Evolutionary conservation across 1,284 basidiomycete species (phyloP).

Genomic region (Trametes polyzona): DNA sequence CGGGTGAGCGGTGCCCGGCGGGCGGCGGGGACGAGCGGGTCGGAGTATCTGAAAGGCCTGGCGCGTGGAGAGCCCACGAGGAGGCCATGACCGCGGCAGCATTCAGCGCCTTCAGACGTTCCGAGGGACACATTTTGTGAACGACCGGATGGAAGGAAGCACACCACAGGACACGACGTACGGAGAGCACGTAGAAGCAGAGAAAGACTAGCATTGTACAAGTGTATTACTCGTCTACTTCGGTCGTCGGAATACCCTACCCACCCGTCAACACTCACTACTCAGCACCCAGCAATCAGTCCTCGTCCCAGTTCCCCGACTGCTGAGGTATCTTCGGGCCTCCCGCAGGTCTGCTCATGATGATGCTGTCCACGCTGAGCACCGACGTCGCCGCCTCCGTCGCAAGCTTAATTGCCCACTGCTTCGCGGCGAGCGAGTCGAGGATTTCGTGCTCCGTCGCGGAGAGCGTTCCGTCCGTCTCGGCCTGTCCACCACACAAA

Average conservation of each 20-base stretch:
- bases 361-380: slow-evolving; percentile 96
- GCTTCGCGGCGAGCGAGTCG: slow-evolving; percentile 87
- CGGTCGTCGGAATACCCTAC: slow-evolving; percentile 19
- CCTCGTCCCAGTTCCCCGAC: slow-evolving; percentile 82
- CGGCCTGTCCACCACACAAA: slow-evolving; percentile 57
- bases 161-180: neutral
- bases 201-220: slow-evolving; percentile 27
- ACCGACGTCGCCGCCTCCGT: slow-evolving; percentile 96
- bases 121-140: no score
- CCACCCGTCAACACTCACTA: neutral
- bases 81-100: neutral
- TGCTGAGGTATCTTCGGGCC: slow-evolving; percentile 86
- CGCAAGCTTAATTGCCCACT: slow-evolving; percentile 87
- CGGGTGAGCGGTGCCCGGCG: neutral
- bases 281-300: slow-evolving; percentile 18
- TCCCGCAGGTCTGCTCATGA: slow-evolving; percentile 94
- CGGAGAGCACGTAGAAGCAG: neutral
- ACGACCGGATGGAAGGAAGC: no score
- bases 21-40: neutral
- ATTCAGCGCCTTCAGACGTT: no score
- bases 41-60: no score
- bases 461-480: slow-evolving; percentile 75
- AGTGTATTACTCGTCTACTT: slow-evolving; percentile 25
- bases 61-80: no score
- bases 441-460: slow-evolving; percentile 70